These are phyloP conservation scores for Beverwykella pulmonaria DNA, from an alignment of 495 filamentous ascomycete genomes.

Conservation along the genomic window DNA sequence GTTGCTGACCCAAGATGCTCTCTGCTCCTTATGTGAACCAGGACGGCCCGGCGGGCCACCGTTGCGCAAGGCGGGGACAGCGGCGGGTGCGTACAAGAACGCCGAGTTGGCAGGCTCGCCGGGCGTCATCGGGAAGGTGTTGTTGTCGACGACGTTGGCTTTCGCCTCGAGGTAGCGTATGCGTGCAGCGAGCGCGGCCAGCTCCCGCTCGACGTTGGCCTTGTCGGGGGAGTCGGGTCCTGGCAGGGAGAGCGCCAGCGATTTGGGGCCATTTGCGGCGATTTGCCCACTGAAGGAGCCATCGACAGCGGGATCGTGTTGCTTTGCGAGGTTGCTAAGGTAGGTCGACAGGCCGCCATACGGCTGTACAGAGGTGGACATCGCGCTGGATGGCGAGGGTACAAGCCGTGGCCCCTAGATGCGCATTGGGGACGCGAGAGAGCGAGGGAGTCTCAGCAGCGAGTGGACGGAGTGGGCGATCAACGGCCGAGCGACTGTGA, in stretches of 20 bases:
- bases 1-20: conserved; percentile 47
- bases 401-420: neutral
- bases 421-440: conserved; percentile 20
- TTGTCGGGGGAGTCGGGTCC: conserved; percentile 54
- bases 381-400: conserved; percentile 10
- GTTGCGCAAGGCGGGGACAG: conserved; percentile 16
- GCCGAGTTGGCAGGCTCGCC: conserved; percentile 46
- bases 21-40: conserved; percentile 35
- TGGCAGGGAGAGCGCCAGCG: conserved; percentile 45
- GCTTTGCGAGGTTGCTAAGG: conserved; percentile 47
- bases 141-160: conserved; percentile 46
- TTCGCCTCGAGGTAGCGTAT: conserved; percentile 53
- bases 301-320: conserved; percentile 39
- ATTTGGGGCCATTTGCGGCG: conserved; percentile 43
- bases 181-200: conserved; percentile 50
- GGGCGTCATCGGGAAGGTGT: conserved; percentile 47
- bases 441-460: neutral
- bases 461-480: neutral
- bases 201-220: conserved; percentile 50
- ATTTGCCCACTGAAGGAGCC: conserved; percentile 41
- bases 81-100: conserved; percentile 34
- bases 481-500: neutral
- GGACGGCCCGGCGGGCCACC: conserved; percentile 29
- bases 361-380: conserved; percentile 38
- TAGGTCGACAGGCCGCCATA: conserved; percentile 43